Evolutionary conservation across 1,284 basidiomycete genomes (phyloP).

Genomic region (Tetrapyrgos nigripes): DNA sequence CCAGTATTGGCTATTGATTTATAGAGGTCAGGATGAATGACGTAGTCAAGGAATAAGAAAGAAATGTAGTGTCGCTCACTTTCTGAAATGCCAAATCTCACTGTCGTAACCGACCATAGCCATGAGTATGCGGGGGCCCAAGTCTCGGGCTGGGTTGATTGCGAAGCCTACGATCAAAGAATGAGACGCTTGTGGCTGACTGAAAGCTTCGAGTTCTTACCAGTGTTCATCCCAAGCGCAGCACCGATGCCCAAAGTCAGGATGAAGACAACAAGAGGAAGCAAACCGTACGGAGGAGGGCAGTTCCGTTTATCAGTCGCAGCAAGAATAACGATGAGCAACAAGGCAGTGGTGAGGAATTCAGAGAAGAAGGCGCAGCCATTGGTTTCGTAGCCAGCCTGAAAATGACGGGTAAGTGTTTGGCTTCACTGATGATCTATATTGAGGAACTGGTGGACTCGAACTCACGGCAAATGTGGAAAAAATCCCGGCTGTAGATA

Average conservation of each 20-base stretch:
- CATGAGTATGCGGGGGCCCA: slow-evolving; percentile 59
- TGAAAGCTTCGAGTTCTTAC: not conserved
- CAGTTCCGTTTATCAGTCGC: slow-evolving; percentile 39
- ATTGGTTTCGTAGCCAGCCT: slow-evolving; percentile 33
- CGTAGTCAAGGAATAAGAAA: not conserved
- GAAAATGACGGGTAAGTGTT: not conserved
- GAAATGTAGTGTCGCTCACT: slow-evolving; percentile 30
- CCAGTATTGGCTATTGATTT: slow-evolving; percentile 68
- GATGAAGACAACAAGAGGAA: slow-evolving; percentile 47
- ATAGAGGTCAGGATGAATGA: slow-evolving; percentile 2
- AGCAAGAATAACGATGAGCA: slow-evolving; percentile 39
- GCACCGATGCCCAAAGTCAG: slow-evolving; percentile 44
- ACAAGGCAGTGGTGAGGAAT: slow-evolving; percentile 43
- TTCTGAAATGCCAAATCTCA: slow-evolving; percentile 45
- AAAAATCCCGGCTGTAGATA: slow-evolving; percentile 75
- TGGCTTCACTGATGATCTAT: not conserved
- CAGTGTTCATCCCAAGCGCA: slow-evolving; percentile 46
- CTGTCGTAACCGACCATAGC: slow-evolving; percentile 58
- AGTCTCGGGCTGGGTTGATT: slow-evolving; percentile 62
- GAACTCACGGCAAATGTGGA: slow-evolving; percentile 70
- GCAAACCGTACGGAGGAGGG: slow-evolving; percentile 40
- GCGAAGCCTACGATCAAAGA: slow-evolving; percentile 43
- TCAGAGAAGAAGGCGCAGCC: slow-evolving; percentile 40
- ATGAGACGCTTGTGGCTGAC: not conserved
- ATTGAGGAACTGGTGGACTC: not conserved